Percentiles rank a stretch among this genome's conserved stretches.
Conservation (phyloP, 805 yeast genomes). For the Candida broadrunensis region DNA sequence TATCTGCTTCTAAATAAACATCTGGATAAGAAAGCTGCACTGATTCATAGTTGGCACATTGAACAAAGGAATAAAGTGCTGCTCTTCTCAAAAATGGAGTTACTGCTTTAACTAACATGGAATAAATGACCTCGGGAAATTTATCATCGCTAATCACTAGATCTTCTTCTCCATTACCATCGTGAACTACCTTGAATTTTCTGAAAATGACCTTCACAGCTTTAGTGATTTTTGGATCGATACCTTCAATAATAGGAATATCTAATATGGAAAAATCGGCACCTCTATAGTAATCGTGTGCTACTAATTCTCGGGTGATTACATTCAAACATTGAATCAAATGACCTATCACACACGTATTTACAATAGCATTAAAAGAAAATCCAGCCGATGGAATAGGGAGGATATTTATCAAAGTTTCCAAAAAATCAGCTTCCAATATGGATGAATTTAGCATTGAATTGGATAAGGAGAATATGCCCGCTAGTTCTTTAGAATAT, state of each 20-base stretch:
- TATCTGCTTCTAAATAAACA: conserved; percentile 48
- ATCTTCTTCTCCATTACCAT: conserved; percentile 10
- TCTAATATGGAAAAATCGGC: conserved; percentile 28
- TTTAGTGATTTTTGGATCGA: conserved; percentile 17
- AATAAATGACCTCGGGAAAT: conserved; percentile 42
- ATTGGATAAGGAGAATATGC: conserved; percentile 29
- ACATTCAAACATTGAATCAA: conserved; percentile 44
- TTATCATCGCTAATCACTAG: conserved; percentile 13
- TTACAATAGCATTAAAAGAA: conserved; percentile 45
- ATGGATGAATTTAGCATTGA: conserved; percentile 31
- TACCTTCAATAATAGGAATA: conserved; percentile 29
- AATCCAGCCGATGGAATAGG: conserved; percentile 48
- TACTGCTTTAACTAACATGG: conserved; percentile 53
- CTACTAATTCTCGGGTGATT: conserved; percentile 22
- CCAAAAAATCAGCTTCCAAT: conserved; percentile 50
- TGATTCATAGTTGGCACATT: conserved; percentile 45
- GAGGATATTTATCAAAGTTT: conserved; percentile 44
- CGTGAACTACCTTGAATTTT: conserved; percentile 9
- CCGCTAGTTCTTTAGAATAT: conserved; percentile 31
- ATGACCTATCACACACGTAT: conserved; percentile 49
- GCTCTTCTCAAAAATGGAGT: conserved; percentile 67
- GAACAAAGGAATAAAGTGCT: conserved; percentile 52
- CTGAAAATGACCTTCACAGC: conserved; percentile 22
- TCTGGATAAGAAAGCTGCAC: conserved; percentile 17
- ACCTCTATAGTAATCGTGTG: conserved; percentile 21